These are phyloP conservation scores for Trichothecium roseum DNA, from an alignment of 2,329 filamentous ascomycete genomes.

Conservation along the genomic window DNA sequence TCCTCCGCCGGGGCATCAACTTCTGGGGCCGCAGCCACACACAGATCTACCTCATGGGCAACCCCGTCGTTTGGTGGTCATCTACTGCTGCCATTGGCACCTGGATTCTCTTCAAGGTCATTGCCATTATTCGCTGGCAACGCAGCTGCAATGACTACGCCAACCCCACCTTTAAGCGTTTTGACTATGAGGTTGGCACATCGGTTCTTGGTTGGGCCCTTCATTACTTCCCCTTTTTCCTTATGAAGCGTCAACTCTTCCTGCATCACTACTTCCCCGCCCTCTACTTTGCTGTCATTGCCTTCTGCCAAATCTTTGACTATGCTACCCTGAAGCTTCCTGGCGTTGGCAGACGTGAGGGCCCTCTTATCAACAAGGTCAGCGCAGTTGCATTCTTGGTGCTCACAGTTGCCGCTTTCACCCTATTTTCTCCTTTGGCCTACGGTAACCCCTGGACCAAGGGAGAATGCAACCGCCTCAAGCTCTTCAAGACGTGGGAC, in stretches of 20 bases:
- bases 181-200: conserved; percentile 92
- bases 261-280: conserved; percentile 97
- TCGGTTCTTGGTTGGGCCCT: conserved; percentile 90
- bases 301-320: conserved; percentile 82
- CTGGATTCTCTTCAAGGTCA: conserved; percentile 75
- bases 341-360: conserved; percentile 53
- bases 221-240: conserved; percentile 94
- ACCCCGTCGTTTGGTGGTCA: conserved; percentile 90
- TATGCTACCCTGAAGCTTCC: conserved; percentile 67
- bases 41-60: conserved; percentile 93
- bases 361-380: conserved; percentile 62
- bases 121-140: conserved; percentile 89
- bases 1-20: conserved; percentile 90
- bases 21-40: conserved; percentile 95
- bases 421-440: conserved; percentile 75
- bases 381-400: conserved; percentile 65
- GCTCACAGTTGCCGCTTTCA: conserved; percentile 65
- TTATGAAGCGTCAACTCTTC: conserved; percentile 98
- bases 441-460: conserved; percentile 96
- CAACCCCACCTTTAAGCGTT: conserved; percentile 79
- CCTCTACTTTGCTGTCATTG: conserved; percentile 87
- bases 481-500: conserved; percentile 85
- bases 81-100: conserved; percentile 67
- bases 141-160: conserved; percentile 82
- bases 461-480: conserved; percentile 73